A percentile compares a stretch with the other conserved stretches of the same genome.
These are phyloP conservation scores for Phytophthora meadii DNA, from an alignment of 352 stramenopile species.

Conservation along the genomic window DNA sequence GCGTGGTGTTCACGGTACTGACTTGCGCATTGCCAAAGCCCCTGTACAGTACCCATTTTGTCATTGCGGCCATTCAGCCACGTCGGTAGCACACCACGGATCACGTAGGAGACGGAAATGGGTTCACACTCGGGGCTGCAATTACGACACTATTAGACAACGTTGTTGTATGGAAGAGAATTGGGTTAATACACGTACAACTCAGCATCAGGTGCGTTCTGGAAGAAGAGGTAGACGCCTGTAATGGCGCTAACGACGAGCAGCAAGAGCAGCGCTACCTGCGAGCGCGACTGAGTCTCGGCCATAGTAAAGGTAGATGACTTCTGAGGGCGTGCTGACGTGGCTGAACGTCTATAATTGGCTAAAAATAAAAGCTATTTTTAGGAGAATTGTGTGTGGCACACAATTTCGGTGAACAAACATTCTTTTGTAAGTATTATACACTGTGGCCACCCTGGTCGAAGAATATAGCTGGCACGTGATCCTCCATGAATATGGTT, in stretches of 20 bases:
- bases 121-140: conserved; percentile 62
- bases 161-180: no score
- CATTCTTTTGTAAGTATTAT: conserved; percentile 40
- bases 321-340: neutral
- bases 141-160: conserved; percentile 1
- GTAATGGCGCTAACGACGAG: conserved; percentile 46
- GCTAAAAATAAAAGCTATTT: no score
- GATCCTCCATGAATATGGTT: conserved; percentile 34
- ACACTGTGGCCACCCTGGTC: conserved; percentile 48
- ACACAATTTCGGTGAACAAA: no score
- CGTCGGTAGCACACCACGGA: conserved; percentile 77
- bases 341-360: neutral
- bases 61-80: conserved; percentile 86
- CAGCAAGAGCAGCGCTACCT: conserved; percentile 50
- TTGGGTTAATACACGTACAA: conserved; percentile 56
- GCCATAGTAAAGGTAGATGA: neutral
- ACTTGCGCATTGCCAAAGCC: conserved; percentile 77
- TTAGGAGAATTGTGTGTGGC: no score
- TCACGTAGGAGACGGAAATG: conserved; percentile 83
- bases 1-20: conserved; percentile 82
- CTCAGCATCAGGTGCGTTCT: conserved; percentile 59
- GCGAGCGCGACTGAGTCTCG: conserved; percentile 32
- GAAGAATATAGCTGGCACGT: conserved; percentile 51
- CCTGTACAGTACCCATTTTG: conserved; percentile 84
- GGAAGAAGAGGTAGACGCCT: conserved; percentile 78